Percentiles rank a stretch among this genome's conserved stretches.
phyloP scores from a whole-genome alignment of 2,329 filamentous ascomycete species.

The Aspergillus calidoustus region DNA sequence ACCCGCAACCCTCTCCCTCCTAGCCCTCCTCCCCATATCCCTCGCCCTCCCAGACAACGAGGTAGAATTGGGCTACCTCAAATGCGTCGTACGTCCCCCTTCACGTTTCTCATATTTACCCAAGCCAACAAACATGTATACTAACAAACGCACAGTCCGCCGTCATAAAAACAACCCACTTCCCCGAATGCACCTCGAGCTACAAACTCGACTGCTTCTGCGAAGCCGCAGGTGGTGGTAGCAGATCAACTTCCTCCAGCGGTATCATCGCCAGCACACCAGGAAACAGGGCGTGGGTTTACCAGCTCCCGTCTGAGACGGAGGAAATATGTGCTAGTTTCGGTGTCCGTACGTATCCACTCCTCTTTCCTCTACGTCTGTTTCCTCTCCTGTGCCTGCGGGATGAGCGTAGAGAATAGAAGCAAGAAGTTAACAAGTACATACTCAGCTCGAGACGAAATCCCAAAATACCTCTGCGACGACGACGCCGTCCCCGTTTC shows the following conservation, averaged over 20 bases:
- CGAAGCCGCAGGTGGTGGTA: background rate
- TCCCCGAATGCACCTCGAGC: constrained; percentile 14
- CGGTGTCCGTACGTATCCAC: constrained; percentile 17
- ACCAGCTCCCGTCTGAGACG: background rate
- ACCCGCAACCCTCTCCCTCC: constrained; percentile 13
- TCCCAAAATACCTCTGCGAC: constrained; percentile 19
- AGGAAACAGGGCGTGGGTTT: background rate
- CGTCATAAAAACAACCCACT: constrained; percentile 8
- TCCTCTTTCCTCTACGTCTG: background rate
- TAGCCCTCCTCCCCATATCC: constrained; percentile 5
- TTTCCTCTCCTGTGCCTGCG: no score
- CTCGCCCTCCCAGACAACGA: constrained; percentile 7
- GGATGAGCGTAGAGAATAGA: no score
- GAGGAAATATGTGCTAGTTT: constrained; percentile 9
- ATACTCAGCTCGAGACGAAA: constrained; percentile 10
- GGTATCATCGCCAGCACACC: no score
- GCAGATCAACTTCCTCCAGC: no score
- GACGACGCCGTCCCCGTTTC: constrained; percentile 15
- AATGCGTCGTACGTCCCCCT: constrained; percentile 16
- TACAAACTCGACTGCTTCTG: constrained; percentile 24
- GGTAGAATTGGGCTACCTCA: constrained; percentile 14
- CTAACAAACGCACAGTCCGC: constrained; percentile 10
- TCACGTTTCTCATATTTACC: background rate
- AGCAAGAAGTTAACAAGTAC: background rate
- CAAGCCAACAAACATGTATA: background rate